Evolutionary conservation across 371 early-diverging fungal species (phyloP).

Genomic region (Saksenaea oblongispora): DNA sequence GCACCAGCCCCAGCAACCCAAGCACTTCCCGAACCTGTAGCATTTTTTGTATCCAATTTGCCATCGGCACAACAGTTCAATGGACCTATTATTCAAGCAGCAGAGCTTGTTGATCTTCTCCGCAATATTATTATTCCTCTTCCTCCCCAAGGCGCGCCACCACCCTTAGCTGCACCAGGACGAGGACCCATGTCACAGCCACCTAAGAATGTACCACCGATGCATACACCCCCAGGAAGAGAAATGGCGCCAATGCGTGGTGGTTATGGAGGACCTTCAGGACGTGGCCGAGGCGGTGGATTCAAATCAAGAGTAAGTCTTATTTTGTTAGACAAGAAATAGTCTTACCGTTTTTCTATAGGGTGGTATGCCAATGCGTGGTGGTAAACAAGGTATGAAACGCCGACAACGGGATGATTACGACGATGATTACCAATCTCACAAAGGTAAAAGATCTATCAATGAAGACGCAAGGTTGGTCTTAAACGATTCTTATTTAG

Average conservation of each 20-base stretch:
- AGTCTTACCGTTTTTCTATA: not conserved
- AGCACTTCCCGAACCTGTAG: conserved; percentile 58
- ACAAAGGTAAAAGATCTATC: conserved; percentile 38
- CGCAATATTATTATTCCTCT: conserved; percentile 47
- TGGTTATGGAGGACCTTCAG: conserved; percentile 30
- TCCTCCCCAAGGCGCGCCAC: conserved; percentile 28
- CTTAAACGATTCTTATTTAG: conserved; percentile 14
- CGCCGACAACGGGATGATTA: conserved; percentile 52
- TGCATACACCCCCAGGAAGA: conserved; percentile 21
- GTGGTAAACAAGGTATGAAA: conserved; percentile 41
- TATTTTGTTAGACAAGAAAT: not conserved
- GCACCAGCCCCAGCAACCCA: conserved; percentile 18
- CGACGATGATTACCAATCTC: conserved; percentile 51
- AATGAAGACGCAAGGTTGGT: not conserved
- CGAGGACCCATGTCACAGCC: conserved; percentile 13
- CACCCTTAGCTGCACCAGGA: conserved; percentile 16
- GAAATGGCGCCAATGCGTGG: conserved; percentile 24
- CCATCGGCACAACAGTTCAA: conserved; percentile 55
- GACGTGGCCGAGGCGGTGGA: conserved; percentile 34
- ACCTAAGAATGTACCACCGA: conserved; percentile 23
- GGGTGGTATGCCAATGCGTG: conserved; percentile 27
- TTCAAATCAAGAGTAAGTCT: conserved; percentile 31
- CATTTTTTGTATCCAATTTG: conserved; percentile 56
- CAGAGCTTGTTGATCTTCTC: conserved; percentile 56
- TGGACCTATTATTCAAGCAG: conserved; percentile 52